Evolutionary conservation across 2,329 filamentous ascomycete species (phyloP).

Genomic region (Knoxdaviesia capensis): DNA sequence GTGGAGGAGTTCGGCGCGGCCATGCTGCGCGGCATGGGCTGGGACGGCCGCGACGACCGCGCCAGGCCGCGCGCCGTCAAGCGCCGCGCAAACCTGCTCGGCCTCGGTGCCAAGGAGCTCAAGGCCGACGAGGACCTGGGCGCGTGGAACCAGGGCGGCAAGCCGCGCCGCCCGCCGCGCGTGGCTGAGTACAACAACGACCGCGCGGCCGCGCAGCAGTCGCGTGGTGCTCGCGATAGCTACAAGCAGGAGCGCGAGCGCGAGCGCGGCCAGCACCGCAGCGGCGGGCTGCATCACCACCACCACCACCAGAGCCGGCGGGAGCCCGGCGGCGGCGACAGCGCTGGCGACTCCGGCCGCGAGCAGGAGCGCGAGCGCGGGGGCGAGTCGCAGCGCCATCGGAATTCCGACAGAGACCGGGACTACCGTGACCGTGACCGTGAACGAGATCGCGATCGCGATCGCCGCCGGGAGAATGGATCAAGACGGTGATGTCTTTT

Average conservation of each 20-base stretch:
- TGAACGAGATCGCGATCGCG: constrained; percentile 13
- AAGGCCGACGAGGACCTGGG: constrained; percentile 54
- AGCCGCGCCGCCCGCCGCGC: constrained; percentile 20
- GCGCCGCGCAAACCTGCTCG: constrained; percentile 60
- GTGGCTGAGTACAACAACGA: constrained; percentile 29
- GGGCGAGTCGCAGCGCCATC: constrained; percentile 20
- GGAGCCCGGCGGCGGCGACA: constrained; percentile 2
- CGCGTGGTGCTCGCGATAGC: constrained; percentile 19
- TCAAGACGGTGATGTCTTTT: constrained; percentile 1
- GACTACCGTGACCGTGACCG: constrained; percentile 7
- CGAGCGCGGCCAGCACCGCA: constrained; percentile 17
- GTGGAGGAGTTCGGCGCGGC: constrained; percentile 91
- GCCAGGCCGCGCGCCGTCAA: constrained; percentile 40
- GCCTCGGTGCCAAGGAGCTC: constrained; percentile 72
- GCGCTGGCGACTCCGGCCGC: constrained; percentile 5
- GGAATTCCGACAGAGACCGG: constrained; percentile 14
- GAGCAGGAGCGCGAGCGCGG: constrained; percentile 15
- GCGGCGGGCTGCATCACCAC: constrained; percentile 1
- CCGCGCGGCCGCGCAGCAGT: constrained; percentile 16
- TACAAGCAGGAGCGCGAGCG: constrained; percentile 27
- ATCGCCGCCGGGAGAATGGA: constrained; percentile 6
- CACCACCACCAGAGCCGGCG: constrained; percentile 2
- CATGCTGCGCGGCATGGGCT: constrained; percentile 81
- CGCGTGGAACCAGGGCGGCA: constrained; percentile 55
- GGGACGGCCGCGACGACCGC: constrained; percentile 50